These are phyloP conservation scores for Pichia ethanolica DNA, from an alignment of 805 yeast species.

Conservation along the genomic window DNA sequence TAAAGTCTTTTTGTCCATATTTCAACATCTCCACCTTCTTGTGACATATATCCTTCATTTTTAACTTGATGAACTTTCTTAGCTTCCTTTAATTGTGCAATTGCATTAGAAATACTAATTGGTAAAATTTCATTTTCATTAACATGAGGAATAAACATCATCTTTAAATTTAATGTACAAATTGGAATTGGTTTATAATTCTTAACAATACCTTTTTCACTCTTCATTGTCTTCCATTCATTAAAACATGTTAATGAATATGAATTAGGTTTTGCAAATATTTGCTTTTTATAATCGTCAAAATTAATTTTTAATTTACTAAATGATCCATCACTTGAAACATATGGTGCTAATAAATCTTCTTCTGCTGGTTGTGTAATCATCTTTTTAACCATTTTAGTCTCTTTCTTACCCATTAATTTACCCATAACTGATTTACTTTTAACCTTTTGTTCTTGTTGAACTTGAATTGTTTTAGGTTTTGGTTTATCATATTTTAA, in stretches of 20 bases:
- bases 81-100: slow-evolving; percentile 33
- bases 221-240: slow-evolving; percentile 61
- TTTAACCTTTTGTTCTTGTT: slow-evolving; percentile 34
- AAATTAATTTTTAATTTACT: slow-evolving; percentile 69
- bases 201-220: slow-evolving; percentile 24
- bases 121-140: slow-evolving; percentile 60
- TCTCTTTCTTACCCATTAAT: slow-evolving; percentile 33
- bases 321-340: slow-evolving; percentile 87
- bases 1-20: slow-evolving; percentile 69
- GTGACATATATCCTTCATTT: slow-evolving; percentile 69
- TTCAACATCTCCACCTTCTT: slow-evolving; percentile 87
- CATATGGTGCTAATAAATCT: slow-evolving; percentile 55
- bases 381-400: slow-evolving; percentile 42
- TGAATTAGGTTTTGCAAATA: slow-evolving; percentile 45
- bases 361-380: slow-evolving; percentile 39
- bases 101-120: slow-evolving; percentile 53
- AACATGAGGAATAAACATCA: slow-evolving; percentile 62
- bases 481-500: slow-evolving; percentile 46
- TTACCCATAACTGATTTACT: slow-evolving; percentile 26
- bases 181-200: slow-evolving; percentile 46
- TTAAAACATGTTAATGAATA: slow-evolving; percentile 61
- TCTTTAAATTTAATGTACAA: slow-evolving; percentile 59
- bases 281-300: slow-evolving; percentile 45
- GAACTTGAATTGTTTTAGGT: slow-evolving; percentile 50
- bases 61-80: slow-evolving; percentile 19